phyloP scores from a whole-genome alignment of 176 grass and related monocot species.

The Avena atlantica region DNA sequence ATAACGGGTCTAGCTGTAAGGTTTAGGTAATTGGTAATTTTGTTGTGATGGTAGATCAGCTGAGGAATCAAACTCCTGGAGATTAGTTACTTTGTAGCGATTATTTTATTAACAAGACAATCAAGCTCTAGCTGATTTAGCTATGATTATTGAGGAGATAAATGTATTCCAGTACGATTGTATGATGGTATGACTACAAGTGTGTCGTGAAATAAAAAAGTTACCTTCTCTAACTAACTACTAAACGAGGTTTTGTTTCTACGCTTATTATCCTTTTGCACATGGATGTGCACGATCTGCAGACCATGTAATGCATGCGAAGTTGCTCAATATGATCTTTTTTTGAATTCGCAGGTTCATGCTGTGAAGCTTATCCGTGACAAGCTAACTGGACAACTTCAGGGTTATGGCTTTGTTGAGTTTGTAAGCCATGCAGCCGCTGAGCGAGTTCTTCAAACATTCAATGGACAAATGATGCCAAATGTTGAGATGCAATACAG shows the following conservation, averaged over 20 bases:
- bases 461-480: constrained; percentile 91
- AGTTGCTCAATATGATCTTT: not conserved
- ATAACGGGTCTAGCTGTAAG: not conserved
- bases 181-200: not conserved
- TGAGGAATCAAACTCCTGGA: not conserved
- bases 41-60: not conserved
- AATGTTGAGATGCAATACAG: constrained; percentile 76
- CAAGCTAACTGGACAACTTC: constrained; percentile 76
- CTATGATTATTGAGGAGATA: not conserved
- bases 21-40: not conserved
- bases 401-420: constrained; percentile 96
- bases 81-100: not conserved
- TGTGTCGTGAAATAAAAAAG: not conserved
- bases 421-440: constrained; percentile 76
- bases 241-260: not conserved
- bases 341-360: constrained; percentile 55
- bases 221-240: not conserved
- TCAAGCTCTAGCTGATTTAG: not conserved
- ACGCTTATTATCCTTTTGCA: not conserved
- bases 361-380: constrained; percentile 90
- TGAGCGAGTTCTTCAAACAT: constrained; percentile 75
- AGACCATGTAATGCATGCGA: not conserved
- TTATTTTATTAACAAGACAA: not conserved
- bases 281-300: constrained; percentile 1
- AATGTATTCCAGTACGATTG: not conserved